These are phyloP conservation scores for Copromyces sp. DNA, from an alignment of 495 filamentous ascomycete genomes.

Conservation along the genomic window DNA sequence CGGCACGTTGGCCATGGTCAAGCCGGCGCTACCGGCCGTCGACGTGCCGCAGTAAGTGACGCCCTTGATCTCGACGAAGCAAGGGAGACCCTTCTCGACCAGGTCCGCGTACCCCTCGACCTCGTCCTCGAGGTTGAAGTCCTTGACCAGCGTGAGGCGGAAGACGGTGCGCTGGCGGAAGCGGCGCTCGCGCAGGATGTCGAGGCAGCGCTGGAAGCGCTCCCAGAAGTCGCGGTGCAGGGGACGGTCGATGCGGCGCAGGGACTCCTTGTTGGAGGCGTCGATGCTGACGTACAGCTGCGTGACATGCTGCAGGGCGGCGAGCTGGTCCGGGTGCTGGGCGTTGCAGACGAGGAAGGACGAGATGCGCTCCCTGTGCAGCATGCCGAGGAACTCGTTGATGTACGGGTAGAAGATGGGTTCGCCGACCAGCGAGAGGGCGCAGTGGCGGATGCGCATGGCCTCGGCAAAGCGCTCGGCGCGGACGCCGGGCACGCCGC, in stretches of 20 bases:
- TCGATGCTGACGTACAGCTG: conserved; percentile 96
- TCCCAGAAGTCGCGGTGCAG: conserved; percentile 97
- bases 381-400: conserved; percentile 73
- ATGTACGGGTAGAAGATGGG: conserved; percentile 98
- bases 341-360: conserved; percentile 96
- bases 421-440: conserved; percentile 82
- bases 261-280: conserved; percentile 78
- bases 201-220: conserved; percentile 79
- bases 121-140: conserved; percentile 93
- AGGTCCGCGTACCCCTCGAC: conserved; percentile 83
- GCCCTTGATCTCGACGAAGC: conserved; percentile 91
- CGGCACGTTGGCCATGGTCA: conserved; percentile 92
- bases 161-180: conserved; percentile 86
- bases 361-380: conserved; percentile 79
- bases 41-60: conserved; percentile 94
- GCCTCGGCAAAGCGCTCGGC: conserved; percentile 88
- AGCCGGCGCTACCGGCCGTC: conserved; percentile 63
- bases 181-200: conserved; percentile 74
- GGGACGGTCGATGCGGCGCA: conserved; percentile 80
- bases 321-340: conserved; percentile 90
- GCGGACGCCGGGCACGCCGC: conserved; percentile 82
- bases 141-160: conserved; percentile 86
- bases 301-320: conserved; percentile 68
- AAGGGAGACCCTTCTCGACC: conserved; percentile 71
- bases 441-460: conserved; percentile 87